These are phyloP conservation scores for Purpureocillium lavendulum DNA, from an alignment of 2,329 filamentous ascomycete species.

Conservation along the genomic window DNA sequence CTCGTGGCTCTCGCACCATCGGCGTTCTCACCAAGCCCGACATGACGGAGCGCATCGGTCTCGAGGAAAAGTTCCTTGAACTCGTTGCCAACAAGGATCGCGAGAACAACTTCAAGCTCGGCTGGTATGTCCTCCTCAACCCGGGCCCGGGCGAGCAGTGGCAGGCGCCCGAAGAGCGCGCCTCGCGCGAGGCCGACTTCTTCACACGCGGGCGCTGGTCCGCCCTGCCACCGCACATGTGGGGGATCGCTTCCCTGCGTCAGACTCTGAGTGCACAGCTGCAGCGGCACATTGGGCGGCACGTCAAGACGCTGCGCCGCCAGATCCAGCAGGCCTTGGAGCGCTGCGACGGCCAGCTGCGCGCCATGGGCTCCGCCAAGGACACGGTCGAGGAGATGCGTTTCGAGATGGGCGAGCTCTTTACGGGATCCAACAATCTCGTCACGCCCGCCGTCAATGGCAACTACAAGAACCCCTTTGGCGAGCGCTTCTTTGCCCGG, in stretches of 20 bases:
- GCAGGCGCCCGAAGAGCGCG: constrained; percentile 32
- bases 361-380: constrained; percentile 39
- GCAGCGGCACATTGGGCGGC: constrained; percentile 42
- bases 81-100: constrained; percentile 41
- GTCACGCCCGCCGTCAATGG: constrained; percentile 44
- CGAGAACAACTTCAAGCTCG: constrained; percentile 41
- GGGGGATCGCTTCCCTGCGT: constrained; percentile 36
- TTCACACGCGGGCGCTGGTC: constrained; percentile 41
- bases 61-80: constrained; percentile 46
- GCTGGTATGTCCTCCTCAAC: constrained; percentile 44
- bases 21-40: constrained; percentile 46
- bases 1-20: constrained; percentile 38
- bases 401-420: constrained; percentile 43
- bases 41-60: constrained; percentile 42
- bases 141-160: constrained; percentile 38
- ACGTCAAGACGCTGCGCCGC: constrained; percentile 39
- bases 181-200: constrained; percentile 36
- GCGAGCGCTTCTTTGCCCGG: constrained; percentile 41
- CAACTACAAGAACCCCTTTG: constrained; percentile 47
- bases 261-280: constrained; percentile 41
- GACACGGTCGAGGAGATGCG: constrained; percentile 46
- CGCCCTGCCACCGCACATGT: constrained; percentile 36
- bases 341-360: constrained; percentile 39
- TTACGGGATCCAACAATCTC: constrained; percentile 43
- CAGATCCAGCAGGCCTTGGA: constrained; percentile 43